Evolutionary conservation across 2,329 filamentous ascomycete genomes (phyloP), one percentile per base, ranked within the genome.

Genomic region (Curvularia lunata): DNA sequence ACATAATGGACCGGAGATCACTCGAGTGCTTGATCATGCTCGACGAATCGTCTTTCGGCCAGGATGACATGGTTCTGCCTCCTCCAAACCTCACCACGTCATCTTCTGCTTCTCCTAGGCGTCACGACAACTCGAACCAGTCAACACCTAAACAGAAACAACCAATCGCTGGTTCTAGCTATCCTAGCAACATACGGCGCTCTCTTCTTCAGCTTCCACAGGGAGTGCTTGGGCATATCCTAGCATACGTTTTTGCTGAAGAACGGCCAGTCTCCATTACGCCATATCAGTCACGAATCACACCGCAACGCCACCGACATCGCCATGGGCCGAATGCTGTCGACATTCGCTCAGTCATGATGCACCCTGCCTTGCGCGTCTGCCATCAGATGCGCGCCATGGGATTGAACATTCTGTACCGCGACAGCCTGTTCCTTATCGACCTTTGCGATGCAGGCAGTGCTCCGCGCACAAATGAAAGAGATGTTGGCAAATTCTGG

Each of bases 341-440:
- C 27, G 61, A 71, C 43, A 52, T 72, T 16, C 63, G 58, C 23
- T 59, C 65, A 13, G 56, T 69, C 41, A 19, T 58, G 55, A 46
- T 54, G 55, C 55, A 58, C 8, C 55, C 55, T 28, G 55, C 46
- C 12, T 4, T 58, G n/a, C 28, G 54, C 9, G 51, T 58, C 3
- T 58, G n/a, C 34, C 47, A 50, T 12, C 55, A 40, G 2, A 38
- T 49, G 21, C 55, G 55, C 8, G 25, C 32, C 12, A 42, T 58
- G 1, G 55, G 51, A 28, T 52, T 69, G 12, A 61, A 67, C n/a
- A 58, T 69, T 4, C 53, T 72, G 30, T 59, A 67, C 38, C 52
- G 56, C n/a, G 65, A 60, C 27, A 62, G 59, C 43, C 52, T 62
- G 6, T 70, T 72, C 40, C 52, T 67, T 6, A 62, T 72, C 34